Base-by-base conservation (phyloP, 257 asterid species). In the Lavandula angustifolia region DNA sequence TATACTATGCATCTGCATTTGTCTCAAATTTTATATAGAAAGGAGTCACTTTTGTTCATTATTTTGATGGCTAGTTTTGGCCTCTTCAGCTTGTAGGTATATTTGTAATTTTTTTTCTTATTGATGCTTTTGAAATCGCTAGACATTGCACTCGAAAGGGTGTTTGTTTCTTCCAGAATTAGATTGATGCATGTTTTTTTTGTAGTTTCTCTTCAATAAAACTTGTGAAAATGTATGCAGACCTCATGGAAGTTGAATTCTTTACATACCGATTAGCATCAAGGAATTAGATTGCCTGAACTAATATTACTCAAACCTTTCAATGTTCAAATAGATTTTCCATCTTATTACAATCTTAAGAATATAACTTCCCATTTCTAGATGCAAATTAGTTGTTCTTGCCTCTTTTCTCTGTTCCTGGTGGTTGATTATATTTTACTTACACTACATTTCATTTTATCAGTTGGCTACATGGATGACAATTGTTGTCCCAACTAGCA, bases 401-500 rank as follows among this genome's bases (percentile, higher is more conserved):
- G 35, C 37, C 65, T 34, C 10, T 38, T 54, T 64, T 44, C 38
- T 60, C n/a, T 2, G 46, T 40, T 40, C 46, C 46, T 40, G 46
- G 3, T 68, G 54, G 37, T 67, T 73, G 70, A 49, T 58, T 43
- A 61, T 56, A 5, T 13, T 35, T 59, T 67, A 69, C 65, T 74
- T 16, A 64, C 47, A 35, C 54, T 72, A 40, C 62, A 9, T 69
- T 79, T 73, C 48, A 51, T 74, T 38, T 22, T 80, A 68, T 77
- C 96, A 91, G 99, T 82, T 95, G 49, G 98, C 99, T 53, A 88
- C 85, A 53, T 94, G 99, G 99, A 86, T 94, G 99, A 94, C 98
- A 13, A 84, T 91, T 76, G 67, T 91, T 43, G 99, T 91, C 73
- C 98, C 99, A 52, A 86, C 95, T 56, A 94, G 99, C 92, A 94